Percentiles rank a stretch among this genome's conserved stretches.
These are phyloP conservation scores for Starmerella sp. DNA, from an alignment of 805 yeast species.

Conservation along the genomic window DNA sequence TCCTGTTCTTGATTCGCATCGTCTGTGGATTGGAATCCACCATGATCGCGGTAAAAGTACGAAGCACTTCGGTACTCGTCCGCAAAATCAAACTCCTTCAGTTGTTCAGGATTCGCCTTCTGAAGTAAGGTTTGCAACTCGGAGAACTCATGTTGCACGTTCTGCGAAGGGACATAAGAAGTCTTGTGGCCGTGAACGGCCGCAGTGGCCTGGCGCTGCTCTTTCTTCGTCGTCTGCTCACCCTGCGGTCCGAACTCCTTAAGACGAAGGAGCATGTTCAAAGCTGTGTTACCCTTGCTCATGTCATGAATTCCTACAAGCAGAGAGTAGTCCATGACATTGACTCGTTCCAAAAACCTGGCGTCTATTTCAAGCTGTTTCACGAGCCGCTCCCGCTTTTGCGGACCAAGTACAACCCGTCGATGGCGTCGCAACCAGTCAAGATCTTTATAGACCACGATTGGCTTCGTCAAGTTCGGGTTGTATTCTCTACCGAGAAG, in stretches of 20 bases:
- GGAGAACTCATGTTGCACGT: slow-evolving; percentile 24
- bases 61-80: slow-evolving; percentile 32
- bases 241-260: slow-evolving; percentile 23
- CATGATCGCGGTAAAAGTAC: slow-evolving; percentile 65
- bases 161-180: neutral
- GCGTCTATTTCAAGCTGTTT: slow-evolving; percentile 70
- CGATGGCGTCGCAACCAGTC: slow-evolving; percentile 70
- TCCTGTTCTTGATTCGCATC: slow-evolving; percentile 47
- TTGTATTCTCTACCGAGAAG: slow-evolving; percentile 55
- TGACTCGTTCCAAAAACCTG: slow-evolving; percentile 52
- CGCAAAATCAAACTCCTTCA: slow-evolving; percentile 27
- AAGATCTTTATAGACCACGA: slow-evolving; percentile 63
- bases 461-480: slow-evolving; percentile 19
- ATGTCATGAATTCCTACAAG: slow-evolving; percentile 80
- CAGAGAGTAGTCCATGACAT: slow-evolving; percentile 92
- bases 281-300: slow-evolving; percentile 40
- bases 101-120: slow-evolving; percentile 28
- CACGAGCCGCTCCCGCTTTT: slow-evolving; percentile 47
- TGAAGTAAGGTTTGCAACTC: slow-evolving; percentile 28
- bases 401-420: slow-evolving; percentile 64
- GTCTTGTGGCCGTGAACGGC: slow-evolving; percentile 5
- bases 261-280: slow-evolving; percentile 19
- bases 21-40: slow-evolving; percentile 71
- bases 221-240: slow-evolving; percentile 2
- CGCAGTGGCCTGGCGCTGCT: slow-evolving; percentile 9